A percentile compares a stretch with the other conserved stretches of the same genome.
Evolutionary conservation across 768 basidiomycete genomes (phyloP).

Genomic region (Mycena sanguinolenta): DNA sequence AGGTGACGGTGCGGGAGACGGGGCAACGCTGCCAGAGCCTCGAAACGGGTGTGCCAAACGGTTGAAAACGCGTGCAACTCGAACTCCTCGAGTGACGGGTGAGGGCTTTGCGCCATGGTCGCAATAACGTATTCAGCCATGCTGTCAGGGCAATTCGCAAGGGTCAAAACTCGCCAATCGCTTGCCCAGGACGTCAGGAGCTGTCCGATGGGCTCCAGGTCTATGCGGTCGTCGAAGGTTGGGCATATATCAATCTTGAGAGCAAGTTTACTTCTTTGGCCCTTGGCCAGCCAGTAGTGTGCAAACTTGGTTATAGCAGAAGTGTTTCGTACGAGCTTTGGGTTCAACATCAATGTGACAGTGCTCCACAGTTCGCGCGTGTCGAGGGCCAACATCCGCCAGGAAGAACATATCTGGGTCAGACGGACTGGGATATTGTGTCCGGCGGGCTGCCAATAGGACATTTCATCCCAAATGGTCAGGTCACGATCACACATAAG

Average conservation of each 20-base stretch:
- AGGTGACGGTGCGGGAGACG: neutral
- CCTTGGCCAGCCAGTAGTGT: slow-evolving; percentile 1
- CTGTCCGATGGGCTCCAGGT: neutral
- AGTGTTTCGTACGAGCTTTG: neutral
- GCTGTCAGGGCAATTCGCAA: neutral
- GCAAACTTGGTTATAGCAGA: neutral
- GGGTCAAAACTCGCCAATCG: neutral
- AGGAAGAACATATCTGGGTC: slow-evolving; percentile 11
- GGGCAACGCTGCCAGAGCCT: neutral
- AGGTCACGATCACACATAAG: too few relatives aligned
- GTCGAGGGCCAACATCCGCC: slow-evolving; percentile 1
- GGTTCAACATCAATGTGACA: neutral
- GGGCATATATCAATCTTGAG: neutral
- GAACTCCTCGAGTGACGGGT: slow-evolving; percentile 9
- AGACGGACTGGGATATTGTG: slow-evolving; percentile 11
- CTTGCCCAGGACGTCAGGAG: neutral
- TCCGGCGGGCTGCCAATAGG: too few relatives aligned
- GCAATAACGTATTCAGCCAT: neutral
- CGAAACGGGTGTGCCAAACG: neutral
- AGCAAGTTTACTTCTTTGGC: neutral
- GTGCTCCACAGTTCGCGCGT: slow-evolving; percentile 6
- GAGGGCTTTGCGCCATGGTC: neutral
- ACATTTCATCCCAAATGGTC: too few relatives aligned
- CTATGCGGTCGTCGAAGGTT: neutral
- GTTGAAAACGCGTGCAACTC: neutral